These are phyloP conservation scores for Haplosporangium sp. DNA, from an alignment of 371 early-diverging fungal species.

Conservation along the genomic window DNA sequence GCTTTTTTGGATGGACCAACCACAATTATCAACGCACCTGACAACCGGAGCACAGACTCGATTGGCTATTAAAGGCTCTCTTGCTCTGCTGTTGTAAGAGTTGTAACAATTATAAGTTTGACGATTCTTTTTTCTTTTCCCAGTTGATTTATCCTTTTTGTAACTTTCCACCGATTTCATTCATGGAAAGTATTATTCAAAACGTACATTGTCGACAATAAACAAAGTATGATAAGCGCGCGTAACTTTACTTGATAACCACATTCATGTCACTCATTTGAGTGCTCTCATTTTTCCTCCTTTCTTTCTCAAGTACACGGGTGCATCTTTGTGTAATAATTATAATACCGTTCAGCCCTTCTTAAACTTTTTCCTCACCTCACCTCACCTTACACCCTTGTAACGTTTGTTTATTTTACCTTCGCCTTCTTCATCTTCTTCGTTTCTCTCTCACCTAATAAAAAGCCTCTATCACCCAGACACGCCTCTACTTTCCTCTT, in stretches of 20 bases:
- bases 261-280: background rate
- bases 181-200: background rate
- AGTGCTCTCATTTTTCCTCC: slow-evolving; percentile 4
- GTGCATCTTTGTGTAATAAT: background rate
- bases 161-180: too few relatives aligned
- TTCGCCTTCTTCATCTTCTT: background rate
- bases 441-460: background rate
- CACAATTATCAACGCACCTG: background rate
- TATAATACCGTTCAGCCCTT: slow-evolving; percentile 1
- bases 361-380: background rate
- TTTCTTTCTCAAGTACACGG: background rate
- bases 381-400: background rate
- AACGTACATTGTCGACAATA: background rate
- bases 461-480: background rate
- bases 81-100: background rate
- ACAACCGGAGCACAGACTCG: slow-evolving; percentile 1
- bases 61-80: background rate
- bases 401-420: background rate
- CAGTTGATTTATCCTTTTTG: background rate
- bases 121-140: too few relatives aligned
- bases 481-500: background rate
- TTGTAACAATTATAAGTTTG: too few relatives aligned
- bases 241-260: background rate
- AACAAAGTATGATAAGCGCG: background rate
- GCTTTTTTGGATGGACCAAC: background rate